Evolutionary conservation across 495 filamentous ascomycete genomes (phyloP), one percentile per base, ranked within the genome.

Genomic region (Parmelia sp.): DNA sequence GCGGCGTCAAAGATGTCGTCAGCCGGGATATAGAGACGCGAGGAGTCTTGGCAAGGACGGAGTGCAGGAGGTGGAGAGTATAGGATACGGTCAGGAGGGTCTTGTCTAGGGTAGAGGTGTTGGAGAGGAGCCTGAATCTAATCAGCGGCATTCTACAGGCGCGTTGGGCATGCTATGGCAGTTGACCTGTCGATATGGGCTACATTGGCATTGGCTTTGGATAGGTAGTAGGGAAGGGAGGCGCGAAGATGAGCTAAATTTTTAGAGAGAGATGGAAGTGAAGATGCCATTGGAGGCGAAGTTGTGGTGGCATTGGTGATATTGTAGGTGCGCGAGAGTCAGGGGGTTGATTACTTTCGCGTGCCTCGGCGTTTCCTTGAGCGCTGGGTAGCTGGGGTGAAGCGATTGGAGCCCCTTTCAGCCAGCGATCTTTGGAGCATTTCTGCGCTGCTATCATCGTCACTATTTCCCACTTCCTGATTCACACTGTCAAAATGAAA

Each of bases 21-120:
- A 58, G 64, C 1, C 67, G 66, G 29, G 68, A 62, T 44, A 71
- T 25, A 15, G 63, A 82, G 77, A 57, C 78, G 63, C 0, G 76
- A 66, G 42, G 78, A 71, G n/a, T 71, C 62, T 31, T 36, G 44
- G 57, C 39, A 36, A 72, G 66, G 56, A 65, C n/a, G 33, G 69
- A 57, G 45, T 60, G 23, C 42, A 87, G 75, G 60, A 83, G 77
- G 49, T 80, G 78, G 49, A 75, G 78, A 57, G 84, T 82, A 77
- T 93, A 90, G 68, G 86, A 85, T 66, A 87, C 72, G 61, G 85
- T 81, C 49, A 82, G 77, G 63, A 89, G 80, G 45, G 82, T 74
- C 15, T 80, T 82, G 76, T 89, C 86, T 66, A 85, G 85, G 69
- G 82, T 82, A 8, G 77, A 63, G 39, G 84, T 84, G 8, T 79